These are phyloP conservation scores for Candida ponderosae DNA, from an alignment of 805 yeast genomes.

Conservation along the genomic window DNA sequence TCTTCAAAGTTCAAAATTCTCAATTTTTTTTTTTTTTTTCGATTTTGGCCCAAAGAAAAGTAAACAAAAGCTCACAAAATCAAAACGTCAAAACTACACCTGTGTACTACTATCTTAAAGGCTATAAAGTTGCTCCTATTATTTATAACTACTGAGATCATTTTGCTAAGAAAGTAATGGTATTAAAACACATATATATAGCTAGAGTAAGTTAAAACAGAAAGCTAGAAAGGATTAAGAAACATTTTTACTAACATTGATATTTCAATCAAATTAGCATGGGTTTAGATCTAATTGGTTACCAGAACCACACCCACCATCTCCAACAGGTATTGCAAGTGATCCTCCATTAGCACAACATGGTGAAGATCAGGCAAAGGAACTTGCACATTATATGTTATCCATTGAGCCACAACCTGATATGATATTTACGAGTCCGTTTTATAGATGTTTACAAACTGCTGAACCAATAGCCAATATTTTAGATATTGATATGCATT, in stretches of 20 bases:
- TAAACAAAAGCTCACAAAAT: too few relatives aligned
- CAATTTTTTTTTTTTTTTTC: too few relatives aligned
- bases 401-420: slow-evolving; percentile 54
- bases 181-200: slow-evolving; percentile 52
- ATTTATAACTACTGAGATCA: background rate
- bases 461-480: slow-evolving; percentile 57
- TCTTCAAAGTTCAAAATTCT: too few relatives aligned
- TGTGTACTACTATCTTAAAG: too few relatives aligned
- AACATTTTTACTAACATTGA: background rate
- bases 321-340: slow-evolving; percentile 84
- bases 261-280: slow-evolving; percentile 34
- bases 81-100: too few relatives aligned
- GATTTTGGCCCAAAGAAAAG: too few relatives aligned
- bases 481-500: slow-evolving; percentile 47
- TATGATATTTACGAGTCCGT: slow-evolving; percentile 72
- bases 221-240: background rate
- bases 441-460: slow-evolving; percentile 85
- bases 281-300: slow-evolving; percentile 90
- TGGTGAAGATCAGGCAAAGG: slow-evolving; percentile 82
- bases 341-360: slow-evolving; percentile 86
- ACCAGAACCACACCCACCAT: slow-evolving; percentile 60
- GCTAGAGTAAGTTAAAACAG: slow-evolving; percentile 36
- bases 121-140: too few relatives aligned
- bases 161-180: slow-evolving; percentile 24
- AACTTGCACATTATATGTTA: slow-evolving; percentile 56